Percentiles rank a stretch among this genome's conserved stretches.
Conservation (phyloP, 768 basidiomycete genomes). For the Melanogaster broomeanus region DNA sequence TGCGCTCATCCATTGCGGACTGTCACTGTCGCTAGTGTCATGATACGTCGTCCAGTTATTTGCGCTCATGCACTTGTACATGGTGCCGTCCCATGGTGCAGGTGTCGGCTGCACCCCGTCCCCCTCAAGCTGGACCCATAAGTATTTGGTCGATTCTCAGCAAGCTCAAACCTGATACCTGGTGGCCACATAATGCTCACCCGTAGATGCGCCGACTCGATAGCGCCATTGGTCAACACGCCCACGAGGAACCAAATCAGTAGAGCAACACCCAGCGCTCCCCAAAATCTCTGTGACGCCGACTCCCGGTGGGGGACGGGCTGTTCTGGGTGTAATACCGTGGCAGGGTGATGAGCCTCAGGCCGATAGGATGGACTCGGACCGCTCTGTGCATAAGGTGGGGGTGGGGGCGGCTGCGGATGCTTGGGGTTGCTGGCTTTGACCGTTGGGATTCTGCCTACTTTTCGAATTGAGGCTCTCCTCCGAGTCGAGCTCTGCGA, state of each 20-base stretch:
- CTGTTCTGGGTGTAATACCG: no score
- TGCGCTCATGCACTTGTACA: slow-evolving; percentile 1
- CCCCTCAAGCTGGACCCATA: not conserved
- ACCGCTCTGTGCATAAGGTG: slow-evolving; percentile 6
- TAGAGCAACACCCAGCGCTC: slow-evolving; percentile 26
- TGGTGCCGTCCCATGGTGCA: not conserved
- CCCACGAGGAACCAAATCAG: slow-evolving; percentile 20
- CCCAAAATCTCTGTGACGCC: slow-evolving; percentile 22
- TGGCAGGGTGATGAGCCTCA: not conserved
- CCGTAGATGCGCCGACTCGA: not conserved
- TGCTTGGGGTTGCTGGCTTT: not conserved
- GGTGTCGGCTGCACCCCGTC: not conserved
- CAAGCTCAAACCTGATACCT: not conserved
- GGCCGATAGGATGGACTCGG: not conserved
- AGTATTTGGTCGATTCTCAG: not conserved
- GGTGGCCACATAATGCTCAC: not conserved
- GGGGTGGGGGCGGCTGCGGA: not conserved
- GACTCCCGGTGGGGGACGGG: not conserved
- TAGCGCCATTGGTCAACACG: not conserved
- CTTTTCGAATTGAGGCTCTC: not conserved
- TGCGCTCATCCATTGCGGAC: not conserved
- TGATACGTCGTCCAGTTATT: not conserved
- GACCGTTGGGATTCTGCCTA: not conserved
- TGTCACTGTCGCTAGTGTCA: no score
- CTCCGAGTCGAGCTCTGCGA: slow-evolving; percentile 1